These are phyloP conservation scores for Trichosporon sp. DNA, from an alignment of 1,284 basidiomycete genomes.

Conservation along the genomic window DNA sequence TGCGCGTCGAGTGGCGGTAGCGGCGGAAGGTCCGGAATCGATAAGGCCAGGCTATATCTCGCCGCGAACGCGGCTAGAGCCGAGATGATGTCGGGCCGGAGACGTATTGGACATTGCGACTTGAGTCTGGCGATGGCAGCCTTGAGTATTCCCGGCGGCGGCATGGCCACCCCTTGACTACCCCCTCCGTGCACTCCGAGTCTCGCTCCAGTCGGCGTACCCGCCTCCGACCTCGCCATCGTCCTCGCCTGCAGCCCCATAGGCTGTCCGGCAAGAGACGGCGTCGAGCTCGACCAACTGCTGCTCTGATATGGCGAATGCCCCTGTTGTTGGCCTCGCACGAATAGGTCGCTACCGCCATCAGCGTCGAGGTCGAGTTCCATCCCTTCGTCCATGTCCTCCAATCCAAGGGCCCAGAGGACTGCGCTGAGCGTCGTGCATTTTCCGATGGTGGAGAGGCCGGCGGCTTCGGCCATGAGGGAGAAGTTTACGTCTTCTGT, in stretches of 20 bases:
- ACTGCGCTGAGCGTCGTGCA: background rate
- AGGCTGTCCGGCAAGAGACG: background rate
- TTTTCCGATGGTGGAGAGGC: background rate
- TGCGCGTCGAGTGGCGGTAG: too few species aligned
- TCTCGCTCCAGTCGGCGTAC: background rate
- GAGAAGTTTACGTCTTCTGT: constrained; percentile 9
- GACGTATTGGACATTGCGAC: background rate
- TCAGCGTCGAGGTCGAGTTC: background rate
- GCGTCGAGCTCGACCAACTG: background rate
- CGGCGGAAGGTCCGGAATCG: background rate
- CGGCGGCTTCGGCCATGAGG: constrained; percentile 6
- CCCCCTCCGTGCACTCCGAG: background rate
- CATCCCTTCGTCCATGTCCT: background rate
- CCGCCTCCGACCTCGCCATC: background rate
- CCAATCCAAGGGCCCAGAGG: background rate
- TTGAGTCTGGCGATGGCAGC: background rate
- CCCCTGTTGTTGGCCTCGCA: too few species aligned
- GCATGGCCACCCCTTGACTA: background rate
- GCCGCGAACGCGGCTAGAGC: background rate
- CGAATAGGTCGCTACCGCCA: background rate
- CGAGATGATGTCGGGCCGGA: background rate
- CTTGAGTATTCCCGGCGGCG: background rate
- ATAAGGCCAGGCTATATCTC: background rate
- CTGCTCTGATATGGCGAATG: too few species aligned
- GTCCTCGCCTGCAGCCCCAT: background rate